Conservation (phyloP, 495 filamentous ascomycete species). For the Penicillium flavigenum region DNA sequence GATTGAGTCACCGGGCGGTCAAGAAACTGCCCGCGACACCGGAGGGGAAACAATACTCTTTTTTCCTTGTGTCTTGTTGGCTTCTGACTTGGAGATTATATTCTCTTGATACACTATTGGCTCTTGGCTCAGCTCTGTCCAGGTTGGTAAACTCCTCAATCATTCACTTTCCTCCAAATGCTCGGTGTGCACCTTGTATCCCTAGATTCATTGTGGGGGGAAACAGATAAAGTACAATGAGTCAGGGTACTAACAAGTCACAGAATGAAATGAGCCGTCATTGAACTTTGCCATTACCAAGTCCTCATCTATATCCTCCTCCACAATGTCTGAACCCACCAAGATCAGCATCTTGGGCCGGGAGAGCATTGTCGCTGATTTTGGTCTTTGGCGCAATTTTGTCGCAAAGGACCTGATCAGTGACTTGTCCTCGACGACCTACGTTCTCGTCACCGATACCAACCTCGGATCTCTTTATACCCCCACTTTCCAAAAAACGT, state of each 20-base stretch:
- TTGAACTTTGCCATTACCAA: constrained; percentile 6
- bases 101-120: constrained; percentile 15
- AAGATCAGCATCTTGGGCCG: constrained; percentile 59
- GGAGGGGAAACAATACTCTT: constrained; percentile 31
- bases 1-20: constrained; percentile 27
- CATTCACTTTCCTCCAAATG: background rate
- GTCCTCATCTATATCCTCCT: constrained; percentile 8
- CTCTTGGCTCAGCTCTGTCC: constrained; percentile 10
- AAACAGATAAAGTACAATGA: constrained; percentile 16
- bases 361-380: constrained; percentile 88
- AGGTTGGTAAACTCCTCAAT: constrained; percentile 5
- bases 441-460: constrained; percentile 93
- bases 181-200: constrained; percentile 21
- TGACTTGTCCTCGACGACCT: constrained; percentile 79
- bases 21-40: constrained; percentile 37
- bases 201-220: constrained; percentile 24
- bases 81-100: background rate
- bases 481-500: constrained; percentile 68
- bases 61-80: background rate
- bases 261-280: constrained; percentile 41
- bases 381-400: constrained; percentile 82
- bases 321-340: constrained; percentile 43
- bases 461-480: constrained; percentile 83
- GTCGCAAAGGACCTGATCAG: constrained; percentile 79
- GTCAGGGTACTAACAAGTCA: constrained; percentile 16